A percentile compares a stretch with the other conserved stretches of the same genome.
phyloP scores from a whole-genome alignment of 305 asterid species.

The Solanum hybrid region DNA sequence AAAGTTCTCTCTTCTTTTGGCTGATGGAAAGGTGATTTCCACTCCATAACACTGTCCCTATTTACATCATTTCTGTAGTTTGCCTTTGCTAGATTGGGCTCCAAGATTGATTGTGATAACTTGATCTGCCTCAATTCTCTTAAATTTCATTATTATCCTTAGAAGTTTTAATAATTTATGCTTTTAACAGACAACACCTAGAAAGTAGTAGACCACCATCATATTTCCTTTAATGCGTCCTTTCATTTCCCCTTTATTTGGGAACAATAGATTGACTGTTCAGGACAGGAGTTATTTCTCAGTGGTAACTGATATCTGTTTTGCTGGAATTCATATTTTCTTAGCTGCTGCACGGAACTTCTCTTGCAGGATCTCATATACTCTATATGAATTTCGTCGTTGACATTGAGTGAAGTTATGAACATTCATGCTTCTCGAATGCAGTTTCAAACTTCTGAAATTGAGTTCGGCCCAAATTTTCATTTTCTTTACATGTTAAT shows the following conservation, averaged over 20 bases:
- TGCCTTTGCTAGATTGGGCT: not conserved
- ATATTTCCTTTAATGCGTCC: not conserved
- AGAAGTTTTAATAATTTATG: not conserved
- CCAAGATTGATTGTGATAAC: not conserved
- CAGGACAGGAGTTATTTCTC: not conserved
- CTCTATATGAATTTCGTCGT: not conserved
- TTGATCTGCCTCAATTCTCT: not conserved
- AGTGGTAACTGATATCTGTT: not conserved
- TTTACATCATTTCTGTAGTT: not conserved
- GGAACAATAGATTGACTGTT: not conserved
- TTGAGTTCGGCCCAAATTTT: not conserved
- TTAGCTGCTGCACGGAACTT: not conserved
- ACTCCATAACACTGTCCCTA: not conserved
- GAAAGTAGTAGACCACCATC: not conserved
- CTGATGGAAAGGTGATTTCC: constrained; percentile 71
- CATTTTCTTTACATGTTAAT: not conserved
- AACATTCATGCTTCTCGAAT: not conserved
- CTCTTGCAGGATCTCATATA: not conserved
- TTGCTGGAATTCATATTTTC: not conserved
- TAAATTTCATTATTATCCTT: not conserved
- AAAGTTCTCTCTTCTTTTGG: constrained; percentile 62
- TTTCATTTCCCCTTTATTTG: not conserved
- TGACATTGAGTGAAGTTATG: not conserved
- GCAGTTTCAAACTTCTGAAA: not conserved
- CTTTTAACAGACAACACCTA: not conserved